These are phyloP conservation scores for Phaffia tasmanica DNA, from an alignment of 768 basidiomycete genomes.

Conservation along the genomic window DNA sequence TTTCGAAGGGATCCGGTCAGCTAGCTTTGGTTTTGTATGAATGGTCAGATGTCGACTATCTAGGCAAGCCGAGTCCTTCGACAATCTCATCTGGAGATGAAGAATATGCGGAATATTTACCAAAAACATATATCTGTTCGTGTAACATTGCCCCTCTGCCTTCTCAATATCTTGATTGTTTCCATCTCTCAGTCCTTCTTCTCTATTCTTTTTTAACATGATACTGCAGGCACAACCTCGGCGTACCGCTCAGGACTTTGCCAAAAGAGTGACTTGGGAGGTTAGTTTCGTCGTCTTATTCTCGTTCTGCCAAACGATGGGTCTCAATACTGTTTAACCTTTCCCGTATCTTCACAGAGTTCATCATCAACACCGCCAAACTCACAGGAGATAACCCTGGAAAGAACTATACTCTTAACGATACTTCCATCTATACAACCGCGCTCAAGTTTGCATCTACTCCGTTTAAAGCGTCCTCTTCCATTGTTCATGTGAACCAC, in stretches of 20 bases:
- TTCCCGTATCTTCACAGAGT: conserved; percentile 38
- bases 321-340: too few species aligned
- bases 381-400: neutral
- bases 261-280: conserved; percentile 55
- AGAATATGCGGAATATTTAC: conserved; percentile 19
- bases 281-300: too few species aligned
- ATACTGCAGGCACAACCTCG: conserved; percentile 52
- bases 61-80: conserved; percentile 47
- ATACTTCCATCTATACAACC: conserved; percentile 81
- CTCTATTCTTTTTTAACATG: conserved; percentile 28
- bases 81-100: conserved; percentile 28
- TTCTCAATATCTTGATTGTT: conserved; percentile 45
- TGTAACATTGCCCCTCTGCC: conserved; percentile 41
- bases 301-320: too few species aligned
- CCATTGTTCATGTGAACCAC: neutral
- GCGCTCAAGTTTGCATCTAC: conserved; percentile 51
- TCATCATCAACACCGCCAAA: conserved; percentile 66
- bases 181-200: conserved; percentile 30
- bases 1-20: conserved; percentile 68
- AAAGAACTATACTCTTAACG: conserved; percentile 39
- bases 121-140: conserved; percentile 28
- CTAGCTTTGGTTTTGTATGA: conserved; percentile 92
- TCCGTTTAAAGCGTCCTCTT: conserved; percentile 14
- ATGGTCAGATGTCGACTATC: conserved; percentile 74
- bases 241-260: conserved; percentile 66